These are phyloP conservation scores for Bruguiera parviflora DNA, from an alignment of 345 rosid species.

Conservation along the genomic window DNA sequence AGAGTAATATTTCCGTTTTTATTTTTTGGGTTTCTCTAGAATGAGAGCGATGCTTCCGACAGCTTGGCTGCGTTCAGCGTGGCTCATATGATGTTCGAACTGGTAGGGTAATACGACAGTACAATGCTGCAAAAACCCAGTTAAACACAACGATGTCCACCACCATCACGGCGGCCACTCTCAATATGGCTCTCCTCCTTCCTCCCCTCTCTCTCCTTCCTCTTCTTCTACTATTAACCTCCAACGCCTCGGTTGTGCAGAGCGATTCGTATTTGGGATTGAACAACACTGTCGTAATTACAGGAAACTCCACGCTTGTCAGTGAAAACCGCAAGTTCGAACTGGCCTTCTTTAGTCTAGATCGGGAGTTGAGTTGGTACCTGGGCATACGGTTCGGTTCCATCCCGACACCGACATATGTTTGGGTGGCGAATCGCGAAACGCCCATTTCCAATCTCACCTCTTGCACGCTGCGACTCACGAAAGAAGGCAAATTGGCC, in stretches of 20 bases:
- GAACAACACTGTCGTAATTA: slow-evolving; percentile 31
- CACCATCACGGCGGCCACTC: not conserved
- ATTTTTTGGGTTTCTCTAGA: too few species aligned
- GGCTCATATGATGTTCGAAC: too few species aligned
- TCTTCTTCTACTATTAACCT: slow-evolving; percentile 7
- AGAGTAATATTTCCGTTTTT: too few species aligned
- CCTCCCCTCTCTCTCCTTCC: slow-evolving; percentile 26
- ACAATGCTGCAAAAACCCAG: too few species aligned
- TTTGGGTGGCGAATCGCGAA: slow-evolving; percentile 61
- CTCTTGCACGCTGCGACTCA: slow-evolving; percentile 26
- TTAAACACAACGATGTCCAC: not conserved
- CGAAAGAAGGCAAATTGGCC: slow-evolving; percentile 31
- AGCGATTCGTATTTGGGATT: slow-evolving; percentile 20
- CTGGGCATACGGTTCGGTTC: slow-evolving; percentile 54
- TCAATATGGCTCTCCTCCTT: slow-evolving; percentile 4
- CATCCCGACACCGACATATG: slow-evolving; percentile 38
- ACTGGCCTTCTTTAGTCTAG: slow-evolving; percentile 46
- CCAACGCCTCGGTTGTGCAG: slow-evolving; percentile 3
- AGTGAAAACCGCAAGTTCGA: slow-evolving; percentile 45
- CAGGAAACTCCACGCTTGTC: slow-evolving; percentile 43
- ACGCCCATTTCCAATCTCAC: slow-evolving; percentile 30
- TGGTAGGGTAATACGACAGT: too few species aligned
- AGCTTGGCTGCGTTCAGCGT: too few species aligned
- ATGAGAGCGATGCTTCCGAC: too few species aligned
- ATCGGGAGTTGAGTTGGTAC: slow-evolving; percentile 41